A percentile compares a stretch with the other conserved stretches of the same genome.
Conservation (phyloP, 2,329 filamentous ascomycete species). For the Monilinia aucupariae region DNA sequence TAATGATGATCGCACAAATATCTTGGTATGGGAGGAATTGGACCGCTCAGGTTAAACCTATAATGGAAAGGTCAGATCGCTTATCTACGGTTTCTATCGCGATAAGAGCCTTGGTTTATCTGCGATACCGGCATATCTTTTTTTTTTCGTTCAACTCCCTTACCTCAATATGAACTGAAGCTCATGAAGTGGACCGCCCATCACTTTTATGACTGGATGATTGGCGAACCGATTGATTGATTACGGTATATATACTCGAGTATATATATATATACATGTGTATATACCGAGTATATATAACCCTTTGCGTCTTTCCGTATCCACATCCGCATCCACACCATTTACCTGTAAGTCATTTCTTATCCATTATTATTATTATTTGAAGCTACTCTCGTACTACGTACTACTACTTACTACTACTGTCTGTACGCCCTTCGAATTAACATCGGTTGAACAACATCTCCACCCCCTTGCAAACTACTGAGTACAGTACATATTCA, state of each 20-base stretch:
- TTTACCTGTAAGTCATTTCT: no score
- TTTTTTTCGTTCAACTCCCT: not conserved
- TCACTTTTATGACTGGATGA: not conserved
- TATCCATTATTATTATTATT: no score
- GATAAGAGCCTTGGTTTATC: not conserved
- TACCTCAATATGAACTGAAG: not conserved
- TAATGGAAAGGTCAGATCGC: not conserved
- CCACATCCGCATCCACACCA: no score
- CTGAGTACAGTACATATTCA: no score
- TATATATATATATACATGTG: no score
- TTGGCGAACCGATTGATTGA: no score
- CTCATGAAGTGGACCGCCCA: not conserved
- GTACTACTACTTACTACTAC: no score
- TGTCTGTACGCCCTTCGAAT: conserved; percentile 11
- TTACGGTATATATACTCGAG: no score
- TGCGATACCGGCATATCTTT: conserved; percentile 4
- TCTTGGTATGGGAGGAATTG: not conserved
- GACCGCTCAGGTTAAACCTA: not conserved
- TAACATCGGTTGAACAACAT: conserved; percentile 13
- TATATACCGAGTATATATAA: no score
- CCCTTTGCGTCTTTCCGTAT: no score
- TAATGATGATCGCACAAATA: no score
- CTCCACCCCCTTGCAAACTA: conserved; percentile 12
- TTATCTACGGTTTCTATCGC: conserved; percentile 13
- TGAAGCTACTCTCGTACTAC: no score